A percentile compares a stretch with the other conserved stretches of the same genome.
Evolutionary conservation across 148 eudicot species (phyloP).

Genomic region (Vaccinium myrtillus): DNA sequence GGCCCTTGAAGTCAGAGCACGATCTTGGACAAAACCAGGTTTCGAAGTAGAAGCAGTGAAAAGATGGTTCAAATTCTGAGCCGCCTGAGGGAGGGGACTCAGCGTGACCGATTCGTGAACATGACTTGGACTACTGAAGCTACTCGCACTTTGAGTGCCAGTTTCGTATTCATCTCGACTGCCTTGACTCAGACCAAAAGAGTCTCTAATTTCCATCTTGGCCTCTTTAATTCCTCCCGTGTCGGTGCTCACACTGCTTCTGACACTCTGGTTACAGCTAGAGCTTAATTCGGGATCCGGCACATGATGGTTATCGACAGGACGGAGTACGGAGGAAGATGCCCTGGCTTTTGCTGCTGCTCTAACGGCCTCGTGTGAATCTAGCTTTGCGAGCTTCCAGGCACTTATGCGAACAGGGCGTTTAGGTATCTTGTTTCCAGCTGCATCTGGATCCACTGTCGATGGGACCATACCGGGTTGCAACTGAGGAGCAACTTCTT

Average conservation of each 20-base stretch:
- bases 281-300: conserved; percentile 61
- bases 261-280: conserved; percentile 76
- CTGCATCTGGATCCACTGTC: conserved; percentile 86
- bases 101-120: conserved; percentile 73
- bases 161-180: conserved; percentile 89
- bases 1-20: conserved; percentile 34
- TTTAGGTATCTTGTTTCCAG: conserved; percentile 57
- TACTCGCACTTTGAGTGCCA: conserved; percentile 80
- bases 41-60: conserved; percentile 25
- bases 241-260: conserved; percentile 81
- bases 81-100: conserved; percentile 75
- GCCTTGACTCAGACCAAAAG: conserved; percentile 72
- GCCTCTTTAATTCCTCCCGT: conserved; percentile 52
- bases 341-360: conserved; percentile 98
- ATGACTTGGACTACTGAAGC: conserved; percentile 90
- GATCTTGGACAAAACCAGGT: conserved; percentile 33
- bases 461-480: conserved; percentile 97
- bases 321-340: conserved; percentile 86
- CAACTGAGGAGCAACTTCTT: conserved; percentile 93
- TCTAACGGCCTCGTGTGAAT: conserved; percentile 75
- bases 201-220: conserved; percentile 56
- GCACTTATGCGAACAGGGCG: conserved; percentile 76
- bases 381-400: conserved; percentile 91
- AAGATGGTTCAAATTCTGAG: conserved; percentile 40
- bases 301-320: conserved; percentile 52